Evolutionary conservation across 2,329 filamentous ascomycete genomes (phyloP).

Genomic region (Byssochlamys sp.): DNA sequence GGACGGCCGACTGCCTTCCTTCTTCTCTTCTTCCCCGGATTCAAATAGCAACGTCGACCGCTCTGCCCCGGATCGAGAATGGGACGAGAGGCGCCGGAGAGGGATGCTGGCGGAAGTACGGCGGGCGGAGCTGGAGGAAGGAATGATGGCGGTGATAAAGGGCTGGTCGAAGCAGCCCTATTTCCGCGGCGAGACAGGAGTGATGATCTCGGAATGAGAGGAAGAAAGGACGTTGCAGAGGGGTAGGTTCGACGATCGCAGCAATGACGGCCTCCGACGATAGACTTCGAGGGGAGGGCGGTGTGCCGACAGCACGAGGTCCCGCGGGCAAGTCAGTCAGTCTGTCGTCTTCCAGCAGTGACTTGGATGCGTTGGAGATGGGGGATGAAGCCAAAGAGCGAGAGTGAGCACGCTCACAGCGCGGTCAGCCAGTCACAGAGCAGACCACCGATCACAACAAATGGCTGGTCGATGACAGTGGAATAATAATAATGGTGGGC

Average conservation of each 20-base stretch:
- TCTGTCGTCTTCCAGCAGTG: background rate
- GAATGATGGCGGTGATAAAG: constrained; percentile 71
- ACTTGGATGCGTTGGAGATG: background rate
- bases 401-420: background rate
- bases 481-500: constrained; percentile 1
- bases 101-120: constrained; percentile 68
- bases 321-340: background rate
- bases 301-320: background rate
- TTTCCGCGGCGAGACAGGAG: background rate
- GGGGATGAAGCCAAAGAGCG: background rate
- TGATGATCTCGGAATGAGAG: background rate
- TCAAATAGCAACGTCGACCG: constrained; percentile 27
- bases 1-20: constrained; percentile 41
- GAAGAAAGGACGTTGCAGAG: background rate
- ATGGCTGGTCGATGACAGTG: constrained; percentile 3
- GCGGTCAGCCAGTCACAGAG: constrained; percentile 3
- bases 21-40: constrained; percentile 39
- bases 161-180: constrained; percentile 70
- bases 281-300: background rate
- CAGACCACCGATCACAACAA: background rate
- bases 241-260: constrained; percentile 2
- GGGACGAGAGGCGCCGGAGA: constrained; percentile 57
- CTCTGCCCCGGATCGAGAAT: constrained; percentile 27
- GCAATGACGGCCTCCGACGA: background rate
- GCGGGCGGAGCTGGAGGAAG: constrained; percentile 57